These are phyloP conservation scores for Tetrahymena elliotti DNA, from an alignment of 73 alveolate genomes.

Conservation along the genomic window DNA sequence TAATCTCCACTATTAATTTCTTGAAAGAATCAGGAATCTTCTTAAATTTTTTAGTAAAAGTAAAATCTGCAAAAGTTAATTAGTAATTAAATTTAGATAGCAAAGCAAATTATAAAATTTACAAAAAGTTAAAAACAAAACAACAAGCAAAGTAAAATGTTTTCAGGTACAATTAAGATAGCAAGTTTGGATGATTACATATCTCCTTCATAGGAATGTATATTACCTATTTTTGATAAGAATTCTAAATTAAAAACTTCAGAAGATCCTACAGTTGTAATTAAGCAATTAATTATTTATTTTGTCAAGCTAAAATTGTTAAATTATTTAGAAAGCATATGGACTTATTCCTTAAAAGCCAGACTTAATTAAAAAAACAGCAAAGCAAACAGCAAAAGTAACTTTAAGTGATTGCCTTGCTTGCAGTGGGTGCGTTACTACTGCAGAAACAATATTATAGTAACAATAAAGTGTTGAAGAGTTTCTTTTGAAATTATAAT, in stretches of 20 bases:
- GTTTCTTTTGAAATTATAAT: slow-evolving; percentile 47
- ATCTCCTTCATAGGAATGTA: slow-evolving; percentile 29
- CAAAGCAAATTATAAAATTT: not conserved
- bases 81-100: not conserved
- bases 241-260: not conserved
- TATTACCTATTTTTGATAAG: not conserved
- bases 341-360: slow-evolving; percentile 16
- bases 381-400: slow-evolving; percentile 55
- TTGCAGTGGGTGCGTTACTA: slow-evolving; percentile 94
- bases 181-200: slow-evolving; percentile 22
- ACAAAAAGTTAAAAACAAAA: not conserved
- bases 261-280: not conserved
- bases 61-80: not conserved
- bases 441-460: slow-evolving; percentile 89
- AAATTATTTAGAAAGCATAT: not conserved
- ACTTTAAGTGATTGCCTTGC: slow-evolving; percentile 78
- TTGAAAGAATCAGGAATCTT: not conserved
- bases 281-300: not conserved
- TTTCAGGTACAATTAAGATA: slow-evolving; percentile 38
- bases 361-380: slow-evolving; percentile 43
- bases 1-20: not conserved
- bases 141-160: not conserved
- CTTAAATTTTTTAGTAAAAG: not conserved
- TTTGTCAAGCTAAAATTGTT: not conserved
- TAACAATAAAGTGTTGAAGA: slow-evolving; percentile 73